Conservation (phyloP, 2,329 filamentous ascomycete genomes). For the Albifimbria verrucaria region DNA sequence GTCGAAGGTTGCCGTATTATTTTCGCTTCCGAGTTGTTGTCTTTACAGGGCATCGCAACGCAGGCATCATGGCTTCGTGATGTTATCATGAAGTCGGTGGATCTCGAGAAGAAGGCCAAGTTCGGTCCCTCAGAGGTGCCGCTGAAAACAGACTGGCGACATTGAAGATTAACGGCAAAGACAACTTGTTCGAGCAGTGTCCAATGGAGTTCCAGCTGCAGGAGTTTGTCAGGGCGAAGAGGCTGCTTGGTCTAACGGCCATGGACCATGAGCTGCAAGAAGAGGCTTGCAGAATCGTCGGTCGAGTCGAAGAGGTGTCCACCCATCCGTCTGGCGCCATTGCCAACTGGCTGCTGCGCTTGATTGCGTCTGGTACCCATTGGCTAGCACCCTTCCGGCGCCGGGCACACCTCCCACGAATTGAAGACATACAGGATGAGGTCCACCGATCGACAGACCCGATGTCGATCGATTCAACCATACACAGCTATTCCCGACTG, state of each 20-base stretch:
- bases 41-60: constrained; percentile 33
- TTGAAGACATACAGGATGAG: constrained; percentile 49
- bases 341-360: constrained; percentile 54
- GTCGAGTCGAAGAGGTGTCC: constrained; percentile 52
- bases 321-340: constrained; percentile 46
- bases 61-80: constrained; percentile 55
- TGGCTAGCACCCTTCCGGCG: constrained; percentile 57
- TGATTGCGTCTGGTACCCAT: constrained; percentile 44
- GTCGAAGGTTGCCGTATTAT: constrained; percentile 59
- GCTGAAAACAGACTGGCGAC: constrained; percentile 44
- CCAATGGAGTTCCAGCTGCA: constrained; percentile 53
- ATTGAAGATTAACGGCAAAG: constrained; percentile 56
- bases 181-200: constrained; percentile 54
- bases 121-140: constrained; percentile 45
- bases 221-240: constrained; percentile 49
- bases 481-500: constrained; percentile 55
- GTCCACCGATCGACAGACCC: constrained; percentile 49
- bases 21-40: constrained; percentile 49
- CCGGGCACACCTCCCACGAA: constrained; percentile 54
- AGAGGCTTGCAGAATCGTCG: constrained; percentile 56
- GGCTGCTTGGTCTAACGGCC: constrained; percentile 54
- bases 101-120: constrained; percentile 39
- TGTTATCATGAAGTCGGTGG: constrained; percentile 48
- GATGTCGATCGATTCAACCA: constrained; percentile 55
- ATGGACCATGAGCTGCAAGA: constrained; percentile 58